Conservation (phyloP, 495 filamentous ascomycete genomes). For the Neurospora terricola region DNA sequence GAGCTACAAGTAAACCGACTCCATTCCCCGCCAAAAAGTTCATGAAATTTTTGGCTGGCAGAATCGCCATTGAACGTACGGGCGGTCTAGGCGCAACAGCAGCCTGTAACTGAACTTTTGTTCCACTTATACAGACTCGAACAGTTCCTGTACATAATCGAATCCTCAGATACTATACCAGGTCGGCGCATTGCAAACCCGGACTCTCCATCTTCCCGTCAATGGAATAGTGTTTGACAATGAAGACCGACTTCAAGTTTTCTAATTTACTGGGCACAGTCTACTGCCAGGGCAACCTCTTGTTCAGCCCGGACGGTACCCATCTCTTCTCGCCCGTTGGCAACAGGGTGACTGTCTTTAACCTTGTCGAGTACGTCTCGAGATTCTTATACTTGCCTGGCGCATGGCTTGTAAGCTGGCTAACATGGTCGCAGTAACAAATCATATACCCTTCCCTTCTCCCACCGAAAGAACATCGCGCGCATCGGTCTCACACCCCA, state of each 20-base stretch:
- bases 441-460: conserved; percentile 87
- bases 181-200: not conserved
- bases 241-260: conserved; percentile 98
- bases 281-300: conserved; percentile 91
- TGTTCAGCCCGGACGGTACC: conserved; percentile 94
- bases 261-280: conserved; percentile 94
- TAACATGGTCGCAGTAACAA: conserved; percentile 60
- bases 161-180: not conserved
- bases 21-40: conserved; percentile 26
- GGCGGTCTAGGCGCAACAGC: not conserved
- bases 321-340: conserved; percentile 95
- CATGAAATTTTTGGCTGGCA: conserved; percentile 12
- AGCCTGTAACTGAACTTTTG: not conserved
- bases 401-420: conserved; percentile 12
- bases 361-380: conserved; percentile 73
- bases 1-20: conserved; percentile 18
- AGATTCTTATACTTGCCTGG: not conserved
- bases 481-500: conserved; percentile 78
- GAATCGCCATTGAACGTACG: not conserved
- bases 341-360: conserved; percentile 91
- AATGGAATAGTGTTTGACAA: conserved; percentile 36
- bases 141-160: not conserved
- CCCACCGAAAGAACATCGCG: conserved; percentile 86
- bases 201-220: not conserved
- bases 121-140: not conserved